These are phyloP conservation scores for Kwoniella pini DNA, from an alignment of 768 basidiomycete genomes.

Conservation along the genomic window DNA sequence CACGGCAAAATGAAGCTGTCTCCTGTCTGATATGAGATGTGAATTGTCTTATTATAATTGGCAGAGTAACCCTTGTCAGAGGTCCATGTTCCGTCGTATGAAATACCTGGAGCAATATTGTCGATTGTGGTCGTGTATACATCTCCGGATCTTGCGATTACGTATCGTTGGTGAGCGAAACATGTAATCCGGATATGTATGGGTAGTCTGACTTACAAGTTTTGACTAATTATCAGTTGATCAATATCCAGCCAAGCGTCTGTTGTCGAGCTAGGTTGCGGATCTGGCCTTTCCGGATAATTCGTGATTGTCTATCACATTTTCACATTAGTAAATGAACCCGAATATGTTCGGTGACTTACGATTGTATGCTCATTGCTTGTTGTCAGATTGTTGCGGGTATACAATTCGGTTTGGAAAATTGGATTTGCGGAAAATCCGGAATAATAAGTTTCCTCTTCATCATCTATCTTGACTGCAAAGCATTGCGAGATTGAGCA, in stretches of 20 bases:
- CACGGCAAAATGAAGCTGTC: neutral
- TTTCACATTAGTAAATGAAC: too few relatives aligned
- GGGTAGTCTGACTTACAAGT: neutral
- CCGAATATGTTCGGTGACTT: neutral
- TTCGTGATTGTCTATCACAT: slow-evolving; percentile 7
- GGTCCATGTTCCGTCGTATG: slow-evolving; percentile 18
- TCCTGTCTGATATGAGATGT: neutral
- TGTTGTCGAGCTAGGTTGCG: neutral
- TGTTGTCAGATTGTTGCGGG: neutral
- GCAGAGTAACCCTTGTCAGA: neutral
- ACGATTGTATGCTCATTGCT: slow-evolving; percentile 30
- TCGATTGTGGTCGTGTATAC: slow-evolving; percentile 28
- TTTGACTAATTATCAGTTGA: slow-evolving; percentile 5
- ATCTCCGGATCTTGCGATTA: neutral
- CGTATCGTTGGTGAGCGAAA: too few relatives aligned
- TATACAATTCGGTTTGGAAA: slow-evolving; percentile 21
- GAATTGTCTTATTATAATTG: neutral
- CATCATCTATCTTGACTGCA: slow-evolving; percentile 10
- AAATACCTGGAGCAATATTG: slow-evolving; percentile 16
- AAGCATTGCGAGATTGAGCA: neutral
- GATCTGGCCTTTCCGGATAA: slow-evolving; percentile 5
- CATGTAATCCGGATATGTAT: too few relatives aligned
- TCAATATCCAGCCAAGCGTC: slow-evolving; percentile 15
- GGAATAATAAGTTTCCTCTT: neutral
- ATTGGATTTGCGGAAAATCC: neutral